phyloP scores from a whole-genome alignment of 2,329 filamentous ascomycete genomes.

The Aspergillus brunneoviolaceus region DNA sequence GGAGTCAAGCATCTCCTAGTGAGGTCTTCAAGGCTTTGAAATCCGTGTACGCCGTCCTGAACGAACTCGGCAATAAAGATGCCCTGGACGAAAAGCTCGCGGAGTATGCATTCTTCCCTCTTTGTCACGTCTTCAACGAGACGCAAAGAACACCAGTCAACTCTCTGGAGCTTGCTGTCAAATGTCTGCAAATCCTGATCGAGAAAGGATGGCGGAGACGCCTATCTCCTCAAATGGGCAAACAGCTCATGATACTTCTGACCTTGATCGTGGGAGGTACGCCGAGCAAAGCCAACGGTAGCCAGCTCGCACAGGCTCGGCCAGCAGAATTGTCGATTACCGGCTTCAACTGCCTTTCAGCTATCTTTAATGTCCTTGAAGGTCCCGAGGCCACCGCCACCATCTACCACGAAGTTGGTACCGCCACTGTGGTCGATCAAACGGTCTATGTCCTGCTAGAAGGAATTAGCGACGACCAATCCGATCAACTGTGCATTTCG shows the following conservation, averaged over 20 bases:
- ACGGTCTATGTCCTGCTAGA: conserved; percentile 78
- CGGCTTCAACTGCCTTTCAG: conserved; percentile 67
- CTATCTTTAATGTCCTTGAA: conserved; percentile 62
- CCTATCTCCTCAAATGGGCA: conserved; percentile 70
- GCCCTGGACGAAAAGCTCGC: conserved; percentile 76
- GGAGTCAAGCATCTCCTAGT: conserved; percentile 44
- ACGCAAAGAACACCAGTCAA: conserved; percentile 70
- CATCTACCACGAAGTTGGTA: conserved; percentile 53
- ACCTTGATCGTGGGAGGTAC: conserved; percentile 76
- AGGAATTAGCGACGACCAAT: conserved; percentile 63
- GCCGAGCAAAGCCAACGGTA: conserved; percentile 52
- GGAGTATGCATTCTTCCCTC: conserved; percentile 92
- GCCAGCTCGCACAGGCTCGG: conserved; percentile 27
- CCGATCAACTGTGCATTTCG: conserved; percentile 67
- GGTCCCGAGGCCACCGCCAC: conserved; percentile 45
- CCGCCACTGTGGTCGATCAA: conserved; percentile 78
- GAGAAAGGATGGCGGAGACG: conserved; percentile 73
- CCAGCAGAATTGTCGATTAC: conserved; percentile 74
- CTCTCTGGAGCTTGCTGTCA: conserved; percentile 70
- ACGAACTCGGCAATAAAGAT: conserved; percentile 41
- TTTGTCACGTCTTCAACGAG: conserved; percentile 80
- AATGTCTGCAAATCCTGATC: conserved; percentile 72
- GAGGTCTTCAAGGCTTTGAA: conserved; percentile 52
- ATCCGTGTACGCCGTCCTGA: conserved; percentile 40
- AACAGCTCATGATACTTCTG: conserved; percentile 81